Evolutionary conservation across 2,329 filamentous ascomycete genomes (phyloP), one percentile per base, ranked within the genome.

Genomic region (Fusarium agapanthi): DNA sequence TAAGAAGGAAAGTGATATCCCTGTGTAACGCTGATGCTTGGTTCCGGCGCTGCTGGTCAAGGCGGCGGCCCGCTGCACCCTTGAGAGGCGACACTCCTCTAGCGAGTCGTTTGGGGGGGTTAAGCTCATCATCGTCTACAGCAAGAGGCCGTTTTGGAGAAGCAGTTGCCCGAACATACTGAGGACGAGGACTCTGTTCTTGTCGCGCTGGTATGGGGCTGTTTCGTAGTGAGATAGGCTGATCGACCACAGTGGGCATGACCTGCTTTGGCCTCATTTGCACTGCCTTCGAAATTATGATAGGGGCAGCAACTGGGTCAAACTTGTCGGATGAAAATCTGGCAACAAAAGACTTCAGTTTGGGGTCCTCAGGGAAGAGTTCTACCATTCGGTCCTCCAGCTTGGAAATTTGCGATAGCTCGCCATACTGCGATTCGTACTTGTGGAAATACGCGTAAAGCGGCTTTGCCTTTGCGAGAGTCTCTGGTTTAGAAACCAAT

Each of bases 81-180:
- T 98, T 99, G 41, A 98, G 87, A 0, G 97, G 96, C 10, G 95
- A 98, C 63, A 93, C 95, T n/a, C 92, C 95, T 48, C 97, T 91
- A 54, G 92, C 89, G 57, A 98, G 88, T 81, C 98, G 98, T 75
- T 95, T 93, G 2, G 95, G 94, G 26, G 93, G 92, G 73, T 90
- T 90, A 41, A 87, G 84, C 68, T 92, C 91, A 41, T 94, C 92
- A 44, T 97, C 95, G 65, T 95, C 93, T 16, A 80, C 74, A 5
- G 87, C 88, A 43, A 90, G 88, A 1, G 91, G 87, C 47, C 91
- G 86, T 79, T 90, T 91, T 4, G 89, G 88, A 5, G 88, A 90
- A 61, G 88, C 86, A 26, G 84, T 85, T 11, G 81, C 78, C 24
- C 83, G 83, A 20, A 85, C 62, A 65, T 85, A 86, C 45, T 88